Evolutionary conservation across 352 stramenopile species (phyloP), one percentile per base, ranked within the genome.

Genomic region (Pythium brachiatum): DNA sequence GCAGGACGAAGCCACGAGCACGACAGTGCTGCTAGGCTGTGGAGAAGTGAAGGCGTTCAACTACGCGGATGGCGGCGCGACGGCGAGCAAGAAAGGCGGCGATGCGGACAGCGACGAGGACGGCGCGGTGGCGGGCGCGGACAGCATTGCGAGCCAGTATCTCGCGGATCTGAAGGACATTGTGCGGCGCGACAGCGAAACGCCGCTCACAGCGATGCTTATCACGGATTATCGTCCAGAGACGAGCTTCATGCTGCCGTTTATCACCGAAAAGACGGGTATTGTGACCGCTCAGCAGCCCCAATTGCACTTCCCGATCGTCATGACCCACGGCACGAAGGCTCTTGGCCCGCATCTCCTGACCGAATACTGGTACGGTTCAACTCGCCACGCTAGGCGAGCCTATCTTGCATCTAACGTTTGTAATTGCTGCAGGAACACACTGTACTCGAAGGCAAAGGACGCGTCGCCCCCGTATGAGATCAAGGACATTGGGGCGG

Each of bases 301-400:
- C 21, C 21, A 47, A 6, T 55, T 82, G 23, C 76, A 79, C 26
- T 71, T 71, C 31, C 62, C 68, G 16, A 68, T 95, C 23, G 68
- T 90, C 21, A 78, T 92, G 74, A 92, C 84, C n/a, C 84, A 94
- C 52, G 78, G 73, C 0, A 95, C 86, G 15, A 75, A 83, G 63
- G 83, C 86, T 25, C 79, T 95, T 16, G 79, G 70, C 1, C 79
- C 86, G 12, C 83, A 88, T 65, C 54, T 92, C 2, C 69, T 95
- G 13, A 57, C 75, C 7, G 86, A 95, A 54, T 90, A 90, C 62
- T 92, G 82, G 83, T 90, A 68, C 23, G 74, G 18, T 36, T 8
- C 36, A 3, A 21, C 16, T 44, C 7, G 3, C n/a, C n/a, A n/a
- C n/a, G n/a, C n/a, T n/a, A n/a, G n/a, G n/a, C n/a, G n/a, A n/a